Evolutionary conservation across 2,329 filamentous ascomycete genomes (phyloP), one percentile per base, ranked within the genome.

Genomic region (Graphium sp.): DNA sequence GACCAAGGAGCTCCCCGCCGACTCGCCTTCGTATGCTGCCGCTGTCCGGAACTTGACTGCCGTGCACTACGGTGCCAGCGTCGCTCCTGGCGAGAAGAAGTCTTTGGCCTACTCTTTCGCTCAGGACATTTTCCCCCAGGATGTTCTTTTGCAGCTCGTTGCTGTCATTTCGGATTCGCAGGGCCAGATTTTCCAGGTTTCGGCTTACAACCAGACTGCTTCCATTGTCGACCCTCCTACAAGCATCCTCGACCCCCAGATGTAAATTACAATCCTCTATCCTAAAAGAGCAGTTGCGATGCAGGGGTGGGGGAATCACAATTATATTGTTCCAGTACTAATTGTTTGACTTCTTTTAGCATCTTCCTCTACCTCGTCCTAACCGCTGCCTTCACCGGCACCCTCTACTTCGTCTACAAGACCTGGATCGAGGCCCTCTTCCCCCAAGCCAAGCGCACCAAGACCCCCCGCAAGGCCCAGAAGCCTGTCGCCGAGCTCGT

Each of bases 311-410:
- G n/a, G n/a, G n/a, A n/a, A n/a, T n/a, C n/a, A n/a, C n/a, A n/a
- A n/a, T n/a, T n/a, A n/a, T n/a, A n/a, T n/a, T n/a, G n/a, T n/a
- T n/a, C n/a, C n/a, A n/a, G n/a, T 9, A 27, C 16, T 7, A 11
- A 4, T 9, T 5, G 16, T 13, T 18, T 18, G 18, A 13, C 25
- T 12, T 27, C 11, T 3, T 20, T 18, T 22, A 95, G 89, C 49
- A 83, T 95, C 59, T 98, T 98, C 74, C 74, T 98, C 37, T 95
- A 95, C 64, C 65, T 93, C 49, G 75, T 95, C 62, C 78, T 98
- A 42, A 62, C 76, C 30, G 74, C 66, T 36, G 69, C 66, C 37
- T 91, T 92, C 50, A 72, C 58, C 39, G 84, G 79, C 36, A 83
- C 76, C 30, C 70, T 78, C 50, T 94, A 87, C 72, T 93, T 93